Evolutionary conservation across 176 grass and related monocot genomes (phyloP).

Genomic region (Tillandsia leiboldiana): DNA sequence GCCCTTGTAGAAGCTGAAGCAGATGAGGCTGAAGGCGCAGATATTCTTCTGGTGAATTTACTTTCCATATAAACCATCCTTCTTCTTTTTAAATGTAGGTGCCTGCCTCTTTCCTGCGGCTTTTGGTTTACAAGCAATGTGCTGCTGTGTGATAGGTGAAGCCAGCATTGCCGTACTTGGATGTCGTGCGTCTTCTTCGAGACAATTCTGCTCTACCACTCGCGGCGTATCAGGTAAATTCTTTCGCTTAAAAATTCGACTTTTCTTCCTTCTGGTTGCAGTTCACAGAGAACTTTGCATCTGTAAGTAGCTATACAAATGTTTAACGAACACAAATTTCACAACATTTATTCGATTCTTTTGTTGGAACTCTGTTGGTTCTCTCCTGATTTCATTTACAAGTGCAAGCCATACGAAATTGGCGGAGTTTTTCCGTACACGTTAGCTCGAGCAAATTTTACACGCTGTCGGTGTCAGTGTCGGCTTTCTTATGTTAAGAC

Average conservation of each 20-base stretch:
- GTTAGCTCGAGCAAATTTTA: too few relatives aligned
- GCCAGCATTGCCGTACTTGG: slow-evolving; percentile 85
- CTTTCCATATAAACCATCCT: background rate
- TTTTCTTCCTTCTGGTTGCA: background rate
- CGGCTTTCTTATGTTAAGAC: too few relatives aligned
- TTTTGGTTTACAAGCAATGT: background rate
- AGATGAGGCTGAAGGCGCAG: slow-evolving; percentile 83
- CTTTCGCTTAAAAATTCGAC: background rate
- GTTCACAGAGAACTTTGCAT: background rate
- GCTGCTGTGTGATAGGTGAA: slow-evolving; percentile 56
- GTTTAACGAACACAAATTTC: background rate
- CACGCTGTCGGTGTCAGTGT: too few relatives aligned
- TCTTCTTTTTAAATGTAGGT: background rate
- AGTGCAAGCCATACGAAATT: too few relatives aligned
- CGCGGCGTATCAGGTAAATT: slow-evolving; percentile 79
- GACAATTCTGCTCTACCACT: slow-evolving; percentile 94
- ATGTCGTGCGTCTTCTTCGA: slow-evolving; percentile 80
- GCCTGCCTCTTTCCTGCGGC: background rate
- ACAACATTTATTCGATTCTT: too few relatives aligned
- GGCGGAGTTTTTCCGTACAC: too few relatives aligned
- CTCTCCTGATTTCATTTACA: too few relatives aligned
- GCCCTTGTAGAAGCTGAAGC: slow-evolving; percentile 78
- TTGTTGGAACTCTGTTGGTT: too few relatives aligned
- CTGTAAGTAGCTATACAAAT: background rate
- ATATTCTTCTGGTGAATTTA: slow-evolving; percentile 70